Conservation (phyloP, 768 basidiomycete genomes). For the Pleurotus tuoliensis region DNA sequence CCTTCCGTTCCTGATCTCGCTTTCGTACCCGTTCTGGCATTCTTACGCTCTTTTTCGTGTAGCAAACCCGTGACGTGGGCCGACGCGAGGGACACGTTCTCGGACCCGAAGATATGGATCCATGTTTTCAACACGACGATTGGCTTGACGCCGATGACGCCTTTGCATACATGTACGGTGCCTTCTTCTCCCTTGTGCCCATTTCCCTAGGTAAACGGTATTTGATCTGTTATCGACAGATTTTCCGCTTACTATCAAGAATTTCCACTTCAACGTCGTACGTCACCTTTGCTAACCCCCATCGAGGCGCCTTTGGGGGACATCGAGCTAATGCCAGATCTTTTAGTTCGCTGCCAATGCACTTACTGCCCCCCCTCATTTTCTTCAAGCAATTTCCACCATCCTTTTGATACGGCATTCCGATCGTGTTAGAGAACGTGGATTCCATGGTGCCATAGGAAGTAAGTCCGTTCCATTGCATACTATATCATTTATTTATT, state of each 20-base stretch:
- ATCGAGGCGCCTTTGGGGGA: background rate
- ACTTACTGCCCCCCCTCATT: slow-evolving; percentile 10
- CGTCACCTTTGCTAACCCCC: background rate
- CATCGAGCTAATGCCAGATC: no score
- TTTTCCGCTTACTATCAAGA: slow-evolving; percentile 5
- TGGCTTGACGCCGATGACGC: slow-evolving; percentile 4
- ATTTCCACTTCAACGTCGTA: slow-evolving; percentile 6
- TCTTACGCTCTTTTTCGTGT: no score
- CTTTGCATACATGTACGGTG: slow-evolving; percentile 7
- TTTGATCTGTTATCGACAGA: no score
- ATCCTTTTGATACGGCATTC: slow-evolving; percentile 12
- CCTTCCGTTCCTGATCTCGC: no score
- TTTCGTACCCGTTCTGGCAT: no score
- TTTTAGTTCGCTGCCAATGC: slow-evolving; percentile 1
- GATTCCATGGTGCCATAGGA: background rate
- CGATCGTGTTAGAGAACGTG: slow-evolving; percentile 9
- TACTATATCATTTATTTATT: background rate
- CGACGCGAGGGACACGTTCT: slow-evolving; percentile 1
- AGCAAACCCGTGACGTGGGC: slow-evolving; percentile 5
- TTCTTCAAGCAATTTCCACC: slow-evolving; percentile 8
- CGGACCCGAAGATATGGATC: slow-evolving; percentile 3
- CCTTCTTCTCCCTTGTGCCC: no score
- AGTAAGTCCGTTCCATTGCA: background rate
- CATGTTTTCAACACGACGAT: slow-evolving; percentile 6
- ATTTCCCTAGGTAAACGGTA: no score